A percentile compares a stretch with the other conserved stretches of the same genome.
These are phyloP conservation scores for Aspergillus sojae DNA, from an alignment of 2,329 filamentous ascomycete species.

Conservation along the genomic window DNA sequence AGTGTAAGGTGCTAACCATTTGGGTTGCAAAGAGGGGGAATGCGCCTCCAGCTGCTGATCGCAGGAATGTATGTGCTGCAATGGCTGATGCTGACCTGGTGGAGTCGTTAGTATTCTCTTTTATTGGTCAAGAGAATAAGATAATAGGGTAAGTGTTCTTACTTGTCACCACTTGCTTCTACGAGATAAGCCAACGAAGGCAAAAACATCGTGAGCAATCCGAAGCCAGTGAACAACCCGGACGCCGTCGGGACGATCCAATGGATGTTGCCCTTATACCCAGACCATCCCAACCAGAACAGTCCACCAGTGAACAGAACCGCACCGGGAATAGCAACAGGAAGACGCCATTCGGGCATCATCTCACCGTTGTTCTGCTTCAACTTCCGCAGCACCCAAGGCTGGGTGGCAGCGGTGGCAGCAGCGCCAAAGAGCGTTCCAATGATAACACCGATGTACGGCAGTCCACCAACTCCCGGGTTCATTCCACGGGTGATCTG, in stretches of 20 bases:
- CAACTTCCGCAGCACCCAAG: conserved; percentile 42
- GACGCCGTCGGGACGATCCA: conserved; percentile 48
- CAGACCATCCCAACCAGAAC: conserved; percentile 49
- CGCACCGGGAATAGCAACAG: conserved; percentile 51
- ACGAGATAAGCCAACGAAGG: conserved; percentile 51
- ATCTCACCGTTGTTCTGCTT: conserved; percentile 34
- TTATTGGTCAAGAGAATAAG: not conserved
- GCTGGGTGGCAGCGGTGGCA: conserved; percentile 45
- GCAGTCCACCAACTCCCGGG: conserved; percentile 46
- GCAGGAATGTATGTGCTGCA: conserved; percentile 54
- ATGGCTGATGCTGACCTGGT: conserved; percentile 52
- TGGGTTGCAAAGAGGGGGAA: conserved; percentile 33
- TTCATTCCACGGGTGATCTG: conserved; percentile 40
- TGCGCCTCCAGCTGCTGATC: conserved; percentile 44
- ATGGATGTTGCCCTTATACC: conserved; percentile 34
- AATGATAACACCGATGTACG: conserved; percentile 48
- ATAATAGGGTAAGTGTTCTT: not conserved
- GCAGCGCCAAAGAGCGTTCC: conserved; percentile 45
- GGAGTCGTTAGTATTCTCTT: not conserved
- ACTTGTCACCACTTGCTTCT: conserved; percentile 26
- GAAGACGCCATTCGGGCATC: conserved; percentile 48
- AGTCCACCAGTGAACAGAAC: conserved; percentile 47
- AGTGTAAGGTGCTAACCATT: conserved; percentile 12
- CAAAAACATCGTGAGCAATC: conserved; percentile 52
- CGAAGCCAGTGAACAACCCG: conserved; percentile 49